Evolutionary conservation across 1,139 yeast species (phyloP), one percentile per base, ranked within the genome.

Genomic region (Nakaseomyces glabratus): DNA sequence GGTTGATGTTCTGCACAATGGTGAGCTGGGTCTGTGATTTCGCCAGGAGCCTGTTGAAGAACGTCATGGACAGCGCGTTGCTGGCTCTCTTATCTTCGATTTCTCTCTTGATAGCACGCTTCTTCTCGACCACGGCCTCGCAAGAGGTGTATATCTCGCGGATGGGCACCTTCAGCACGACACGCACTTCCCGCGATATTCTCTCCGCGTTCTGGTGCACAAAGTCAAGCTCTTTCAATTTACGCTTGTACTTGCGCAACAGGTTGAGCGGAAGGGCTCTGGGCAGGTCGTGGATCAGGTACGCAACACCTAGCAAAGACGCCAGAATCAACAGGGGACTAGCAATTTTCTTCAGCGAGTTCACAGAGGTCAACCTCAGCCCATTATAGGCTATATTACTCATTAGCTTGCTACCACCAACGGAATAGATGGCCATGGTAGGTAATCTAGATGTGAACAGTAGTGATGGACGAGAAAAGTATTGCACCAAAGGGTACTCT

Each of bases 241-340:
- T 82, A 6, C 53, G 55, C 43, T 71, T 72, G 45, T 88, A 72
- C 57, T 82, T 85, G 36, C 69, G 66, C 0, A 93, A 85, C 41
- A 86, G 69, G 39, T 86, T 86, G 47, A 86, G 68, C 16, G 95
- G 93, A 49, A 84, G 73, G 0, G 97, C 95, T 47, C 81, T 73
- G 2, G 96, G 96, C 12, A 93, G 75, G 55, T 90, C 98, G 37
- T 68, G 66, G 9, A 85, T 62, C 41, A 86, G 57, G 49, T 82
- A 85, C 28, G 77, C 76, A 1, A 75, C 61, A 0, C 86, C 72
- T 19, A 76, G 65, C 1, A 77, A 70, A 4, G 76, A 61, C 1
- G 72, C 71, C 11, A 78, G 66, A 4, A 77, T 45, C 1, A 70
- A 47, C 0, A 75, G 6, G 3, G 66, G 61, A 1, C 60, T 48